These are phyloP conservation scores for Coemansia sp. DNA, from an alignment of 192 early-diverging fungal species.

Conservation along the genomic window DNA sequence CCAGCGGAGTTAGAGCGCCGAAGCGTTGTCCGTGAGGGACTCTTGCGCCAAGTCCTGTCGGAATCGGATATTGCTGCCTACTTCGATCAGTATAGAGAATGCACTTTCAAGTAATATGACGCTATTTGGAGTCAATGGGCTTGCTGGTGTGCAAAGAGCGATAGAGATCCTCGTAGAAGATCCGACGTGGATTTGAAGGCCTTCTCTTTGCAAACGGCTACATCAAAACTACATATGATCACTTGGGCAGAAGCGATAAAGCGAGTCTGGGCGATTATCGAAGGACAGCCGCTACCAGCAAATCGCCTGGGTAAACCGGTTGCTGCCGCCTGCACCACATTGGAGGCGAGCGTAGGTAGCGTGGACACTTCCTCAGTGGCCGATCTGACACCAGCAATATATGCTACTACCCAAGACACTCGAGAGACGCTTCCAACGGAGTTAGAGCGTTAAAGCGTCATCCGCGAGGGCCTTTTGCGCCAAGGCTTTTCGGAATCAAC, in stretches of 20 bases:
- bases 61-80: neutral
- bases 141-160: neutral
- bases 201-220: neutral
- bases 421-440: too few relatives aligned
- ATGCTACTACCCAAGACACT: too few relatives aligned
- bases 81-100: neutral
- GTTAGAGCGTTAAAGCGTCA: too few relatives aligned
- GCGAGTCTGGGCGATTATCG: neutral
- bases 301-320: too few relatives aligned
- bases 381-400: too few relatives aligned
- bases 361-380: too few relatives aligned
- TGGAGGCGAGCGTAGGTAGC: too few relatives aligned
- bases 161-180: neutral
- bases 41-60: neutral
- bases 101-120: neutral
- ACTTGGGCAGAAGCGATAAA: neutral
- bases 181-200: neutral
- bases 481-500: too few relatives aligned
- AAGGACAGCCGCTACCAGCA: neutral
- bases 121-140: neutral
- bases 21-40: neutral
- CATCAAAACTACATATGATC: too few relatives aligned
- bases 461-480: too few relatives aligned
- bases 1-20: neutral
- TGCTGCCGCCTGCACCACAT: too few relatives aligned